Percentiles rank a stretch among this genome's conserved stretches.
These are phyloP conservation scores for Fraxinus ornus DNA, from an alignment of 305 asterid genomes.

Conservation along the genomic window DNA sequence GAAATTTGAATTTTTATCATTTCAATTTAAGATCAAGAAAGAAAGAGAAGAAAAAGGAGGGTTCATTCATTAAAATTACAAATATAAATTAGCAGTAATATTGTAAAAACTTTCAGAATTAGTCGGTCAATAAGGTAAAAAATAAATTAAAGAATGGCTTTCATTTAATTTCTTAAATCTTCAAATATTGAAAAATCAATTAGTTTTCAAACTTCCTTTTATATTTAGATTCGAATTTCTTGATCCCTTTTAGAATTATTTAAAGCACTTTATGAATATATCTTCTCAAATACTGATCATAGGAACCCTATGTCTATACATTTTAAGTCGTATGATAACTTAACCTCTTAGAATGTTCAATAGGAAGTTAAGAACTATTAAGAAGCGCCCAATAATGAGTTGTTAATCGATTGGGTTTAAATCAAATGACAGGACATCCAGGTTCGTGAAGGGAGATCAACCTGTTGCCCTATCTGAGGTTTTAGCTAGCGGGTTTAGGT, in stretches of 20 bases:
- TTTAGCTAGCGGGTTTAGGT: not conserved
- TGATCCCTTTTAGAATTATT: too few species aligned
- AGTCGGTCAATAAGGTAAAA: not conserved
- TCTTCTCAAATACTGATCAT: too few species aligned
- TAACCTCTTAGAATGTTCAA: too few species aligned
- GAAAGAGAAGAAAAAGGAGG: not conserved
- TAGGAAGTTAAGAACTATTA: too few species aligned
- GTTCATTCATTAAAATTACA: not conserved
- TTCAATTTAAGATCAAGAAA: not conserved
- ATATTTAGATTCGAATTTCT: not conserved
- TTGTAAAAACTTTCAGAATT: not conserved
- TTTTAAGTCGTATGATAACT: too few species aligned
- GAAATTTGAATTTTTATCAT: too few species aligned
- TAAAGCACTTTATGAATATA: too few species aligned
- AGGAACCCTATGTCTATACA: too few species aligned
- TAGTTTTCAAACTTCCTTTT: too few species aligned
- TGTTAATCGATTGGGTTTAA: too few species aligned
- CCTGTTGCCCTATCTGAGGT: not conserved
- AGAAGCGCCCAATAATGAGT: too few species aligned
- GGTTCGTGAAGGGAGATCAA: not conserved
- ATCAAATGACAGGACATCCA: not conserved
- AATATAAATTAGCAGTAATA: not conserved
- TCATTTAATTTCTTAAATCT: not conserved
- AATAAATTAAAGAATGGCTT: not conserved
- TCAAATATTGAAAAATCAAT: not conserved